A percentile compares a stretch with the other conserved stretches of the same genome.
Conservation (phyloP, 805 yeast genomes). For the Wickerhamomyces subpelliculosus region DNA sequence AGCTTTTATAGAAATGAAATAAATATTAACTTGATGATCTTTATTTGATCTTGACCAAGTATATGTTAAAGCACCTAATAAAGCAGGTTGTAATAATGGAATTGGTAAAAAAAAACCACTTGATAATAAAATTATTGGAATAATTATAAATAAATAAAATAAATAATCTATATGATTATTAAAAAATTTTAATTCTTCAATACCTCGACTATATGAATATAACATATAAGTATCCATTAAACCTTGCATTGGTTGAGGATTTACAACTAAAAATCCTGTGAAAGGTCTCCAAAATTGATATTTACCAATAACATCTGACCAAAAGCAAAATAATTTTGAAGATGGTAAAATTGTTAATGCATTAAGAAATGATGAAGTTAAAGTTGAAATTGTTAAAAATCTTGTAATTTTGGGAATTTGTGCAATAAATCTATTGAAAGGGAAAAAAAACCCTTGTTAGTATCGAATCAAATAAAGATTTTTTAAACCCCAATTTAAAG, state of each 20-base stretch:
- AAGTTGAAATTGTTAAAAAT: slow-evolving; percentile 42
- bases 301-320: slow-evolving; percentile 24
- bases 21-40: slow-evolving; percentile 42
- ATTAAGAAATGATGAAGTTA: slow-evolving; percentile 36
- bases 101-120: slow-evolving; percentile 18
- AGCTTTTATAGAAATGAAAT: slow-evolving; percentile 52
- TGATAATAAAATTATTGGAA: slow-evolving; percentile 37
- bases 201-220: slow-evolving; percentile 48
- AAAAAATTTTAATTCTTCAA: slow-evolving; percentile 46
- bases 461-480: no score
- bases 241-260: slow-evolving; percentile 36
- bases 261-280: slow-evolving; percentile 41
- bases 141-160: slow-evolving; percentile 43
- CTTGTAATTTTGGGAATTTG: slow-evolving; percentile 56
- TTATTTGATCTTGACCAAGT: slow-evolving; percentile 54
- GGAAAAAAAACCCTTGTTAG: no score
- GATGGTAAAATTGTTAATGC: slow-evolving; percentile 25
- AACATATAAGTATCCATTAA: slow-evolving; percentile 49
- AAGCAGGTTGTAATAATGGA: slow-evolving; percentile 28
- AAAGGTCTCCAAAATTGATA: slow-evolving; percentile 41
- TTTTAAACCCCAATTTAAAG: no score
- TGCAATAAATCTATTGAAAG: slow-evolving; percentile 26
- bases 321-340: slow-evolving; percentile 20
- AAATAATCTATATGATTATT: slow-evolving; percentile 46
- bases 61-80: slow-evolving; percentile 48